Evolutionary conservation across 2,329 filamentous ascomycete species (phyloP), one percentile per base, ranked within the genome.

Genomic region (Penicillium polonicum): DNA sequence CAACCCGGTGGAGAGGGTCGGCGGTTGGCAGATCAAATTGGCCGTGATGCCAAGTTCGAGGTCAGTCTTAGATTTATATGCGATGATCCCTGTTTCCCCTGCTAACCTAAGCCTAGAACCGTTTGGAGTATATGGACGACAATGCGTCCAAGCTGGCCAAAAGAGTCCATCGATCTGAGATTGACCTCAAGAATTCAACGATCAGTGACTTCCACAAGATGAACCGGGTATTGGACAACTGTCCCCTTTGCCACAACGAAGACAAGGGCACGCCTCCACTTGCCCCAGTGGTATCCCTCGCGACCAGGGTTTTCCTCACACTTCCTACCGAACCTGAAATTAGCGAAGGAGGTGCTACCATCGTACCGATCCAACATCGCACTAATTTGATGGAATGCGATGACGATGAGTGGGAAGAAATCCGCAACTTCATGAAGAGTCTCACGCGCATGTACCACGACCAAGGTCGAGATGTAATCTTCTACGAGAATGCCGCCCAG

Each of bases 351-450:
- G 89, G 92, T 48, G 90, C 92, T 7, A 88, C 94, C 57, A 94
- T 99, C 60, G 91, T 92, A 3, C 94, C 94, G 6, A 86, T 94
- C 23, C 85, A 92, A 65, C 94, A 99, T 72, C 88, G 88, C 52
- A 86, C 82, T 25, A 99, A 97, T 72, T 85, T 99, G 0, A 80
- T 99, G n/a, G 93, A 97, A 74, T 99, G 94, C 74, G 93, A 97
- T 74, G 93, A 99, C 70, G 94, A 99, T 71, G 94, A 99, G 73
- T 99, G 95, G 95, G 94, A 99, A 72, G 94, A 99, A 76, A 88
- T 99, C 6, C 89, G 94, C 65, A 99, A 99, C 74, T 99, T 99
- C 72, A 97, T 97, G 93, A 99, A 99, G 79, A 89, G 86, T 58
- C 82, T 99, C 21, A 97, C 89, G 5, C 87, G 93, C 44, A 89